A percentile compares a stretch with the other conserved stretches of the same genome.
These are phyloP conservation scores for Nakaseomyces nivariensis DNA, from an alignment of 1,139 yeast species.

Conservation along the genomic window DNA sequence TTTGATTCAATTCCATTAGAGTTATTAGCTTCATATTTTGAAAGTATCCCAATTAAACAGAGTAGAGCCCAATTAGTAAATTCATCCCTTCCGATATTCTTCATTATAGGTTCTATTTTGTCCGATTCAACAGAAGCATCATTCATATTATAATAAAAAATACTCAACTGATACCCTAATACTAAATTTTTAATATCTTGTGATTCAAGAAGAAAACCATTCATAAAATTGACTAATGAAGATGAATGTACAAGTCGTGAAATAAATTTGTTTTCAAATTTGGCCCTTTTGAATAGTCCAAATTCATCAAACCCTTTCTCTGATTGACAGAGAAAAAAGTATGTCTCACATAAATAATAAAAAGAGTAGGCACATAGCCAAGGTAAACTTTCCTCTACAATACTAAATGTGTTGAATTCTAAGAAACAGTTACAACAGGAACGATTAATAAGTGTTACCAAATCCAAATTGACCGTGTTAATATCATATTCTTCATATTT, in stretches of 20 bases:
- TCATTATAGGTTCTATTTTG: neutral
- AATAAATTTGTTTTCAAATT: constrained; percentile 8
- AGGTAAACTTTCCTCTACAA: neutral
- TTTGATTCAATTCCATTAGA: constrained; percentile 16
- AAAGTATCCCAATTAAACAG: constrained; percentile 29
- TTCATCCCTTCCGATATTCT: neutral
- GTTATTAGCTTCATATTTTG: constrained; percentile 20
- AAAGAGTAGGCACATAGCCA: neutral
- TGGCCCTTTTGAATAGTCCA: constrained; percentile 17
- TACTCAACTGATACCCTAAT: neutral
- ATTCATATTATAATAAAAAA: neutral
- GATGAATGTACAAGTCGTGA: neutral
- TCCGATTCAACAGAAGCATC: neutral
- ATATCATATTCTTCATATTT: neutral
- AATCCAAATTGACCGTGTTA: neutral
- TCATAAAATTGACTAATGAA: neutral
- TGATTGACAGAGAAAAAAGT: neutral
- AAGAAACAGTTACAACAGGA: neutral
- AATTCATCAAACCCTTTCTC: neutral
- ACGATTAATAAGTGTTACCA: neutral
- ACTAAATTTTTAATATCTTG: neutral
- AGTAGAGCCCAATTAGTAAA: constrained; percentile 32
- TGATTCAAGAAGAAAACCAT: neutral
- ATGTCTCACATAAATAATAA: neutral
- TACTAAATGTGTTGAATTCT: neutral